Base-by-base conservation (phyloP, 1,139 yeast genomes). In the Candida gigantensis region DNA sequence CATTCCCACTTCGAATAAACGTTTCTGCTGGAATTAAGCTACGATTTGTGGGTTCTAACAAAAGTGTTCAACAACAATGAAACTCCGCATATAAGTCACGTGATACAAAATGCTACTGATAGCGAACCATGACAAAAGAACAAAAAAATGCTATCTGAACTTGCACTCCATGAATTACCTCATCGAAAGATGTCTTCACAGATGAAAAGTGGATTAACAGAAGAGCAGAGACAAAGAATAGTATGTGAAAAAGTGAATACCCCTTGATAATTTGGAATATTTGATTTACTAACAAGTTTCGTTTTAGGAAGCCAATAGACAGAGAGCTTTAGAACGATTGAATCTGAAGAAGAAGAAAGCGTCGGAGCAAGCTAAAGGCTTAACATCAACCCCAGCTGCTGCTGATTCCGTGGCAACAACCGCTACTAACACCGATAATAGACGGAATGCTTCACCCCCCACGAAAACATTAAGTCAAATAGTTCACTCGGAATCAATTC, bases 241-340 rank as follows among this genome's bases (percentile, higher is more conserved):
- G 45, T 42, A 42, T 34, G 45, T 40, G 18, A 21, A 3, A 5
- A 6, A 16, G 6, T 31, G 16, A 12, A 25, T 21, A 24, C 14
- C 8, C 18, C 12, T 3, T 9, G 8, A 24, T 18, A 7, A 18
- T 18, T 18, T 6, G 19, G 19, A 18, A 6, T 21, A 10, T n/a
- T n/a, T n/a, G n/a, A n/a, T n/a, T 34, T 44, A 52, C 57, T 52
- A 48, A 52, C 50, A n/a, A 13, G 5, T 6, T 5, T 4, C 12
- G 19, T 4, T 15, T 12, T 28, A 76, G 79, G 84, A 77, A 31
- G 78, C 73, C 13, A 79, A 80, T 49, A 62, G 88, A 39, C 68
- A 73, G 28, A 64, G 72, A 40, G 89, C 88, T 0, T 53, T 79
- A 13, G 84, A 77, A 37, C 60, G 81, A 43, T 66, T 82, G 19